Conservation (phyloP, 768 basidiomycete species). For the Mycena kentingensis region DNA sequence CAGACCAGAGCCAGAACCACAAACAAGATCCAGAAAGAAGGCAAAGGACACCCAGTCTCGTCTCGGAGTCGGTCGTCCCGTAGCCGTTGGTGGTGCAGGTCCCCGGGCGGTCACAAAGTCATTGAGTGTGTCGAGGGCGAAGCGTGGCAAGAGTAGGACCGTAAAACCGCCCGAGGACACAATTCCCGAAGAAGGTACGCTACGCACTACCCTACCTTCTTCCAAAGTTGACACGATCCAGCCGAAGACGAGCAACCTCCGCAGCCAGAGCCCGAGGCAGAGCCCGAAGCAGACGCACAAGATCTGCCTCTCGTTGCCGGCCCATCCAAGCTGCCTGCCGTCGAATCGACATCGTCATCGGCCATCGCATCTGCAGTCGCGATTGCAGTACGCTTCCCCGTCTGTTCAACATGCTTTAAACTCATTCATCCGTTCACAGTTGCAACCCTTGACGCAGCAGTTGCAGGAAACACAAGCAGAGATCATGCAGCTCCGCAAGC, state of each 20-base stretch:
- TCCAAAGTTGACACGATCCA: slow-evolving; percentile 3
- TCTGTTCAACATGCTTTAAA: no score
- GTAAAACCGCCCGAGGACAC: slow-evolving; percentile 55
- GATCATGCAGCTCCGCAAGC: slow-evolving; percentile 33
- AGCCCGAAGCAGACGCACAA: no score
- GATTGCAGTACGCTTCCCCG: slow-evolving; percentile 33
- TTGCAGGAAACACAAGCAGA: slow-evolving; percentile 46
- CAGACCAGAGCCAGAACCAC: slow-evolving; percentile 24
- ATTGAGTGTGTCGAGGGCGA: slow-evolving; percentile 49
- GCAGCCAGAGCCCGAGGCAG: slow-evolving; percentile 1
- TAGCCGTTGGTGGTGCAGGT: slow-evolving; percentile 64
- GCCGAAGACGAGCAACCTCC: slow-evolving; percentile 18
- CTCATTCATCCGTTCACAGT: slow-evolving; percentile 34
- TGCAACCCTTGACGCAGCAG: slow-evolving; percentile 55
- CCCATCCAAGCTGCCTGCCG: slow-evolving; percentile 11
- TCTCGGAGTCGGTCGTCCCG: slow-evolving; percentile 73
- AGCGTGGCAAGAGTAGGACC: slow-evolving; percentile 52
- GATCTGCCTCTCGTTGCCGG: slow-evolving; percentile 12
- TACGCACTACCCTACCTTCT: background rate
- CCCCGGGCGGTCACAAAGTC: slow-evolving; percentile 68
- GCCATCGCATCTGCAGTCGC: slow-evolving; percentile 27
- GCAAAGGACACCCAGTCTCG: slow-evolving; percentile 71
- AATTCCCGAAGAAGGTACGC: slow-evolving; percentile 58
- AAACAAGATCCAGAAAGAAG: slow-evolving; percentile 63
- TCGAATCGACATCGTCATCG: slow-evolving; percentile 20